Percentiles rank a stretch among this genome's conserved stretches.
Conservation (phyloP, 176 grass and related monocot genomes). For the Panicum miliaceum region DNA sequence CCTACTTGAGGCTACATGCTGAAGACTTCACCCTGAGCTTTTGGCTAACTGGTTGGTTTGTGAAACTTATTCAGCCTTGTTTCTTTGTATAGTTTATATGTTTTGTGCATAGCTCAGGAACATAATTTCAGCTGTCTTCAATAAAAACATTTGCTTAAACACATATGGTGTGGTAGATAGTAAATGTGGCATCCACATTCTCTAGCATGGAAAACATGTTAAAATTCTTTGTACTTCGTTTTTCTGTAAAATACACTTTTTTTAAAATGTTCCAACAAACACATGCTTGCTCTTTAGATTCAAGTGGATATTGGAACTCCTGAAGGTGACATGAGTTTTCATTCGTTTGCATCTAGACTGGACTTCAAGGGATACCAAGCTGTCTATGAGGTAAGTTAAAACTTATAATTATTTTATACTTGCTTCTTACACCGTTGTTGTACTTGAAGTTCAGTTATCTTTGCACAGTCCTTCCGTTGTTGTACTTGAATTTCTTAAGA, state of each 20-base stretch:
- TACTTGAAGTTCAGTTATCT: slow-evolving; percentile 9
- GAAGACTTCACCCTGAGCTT: not conserved
- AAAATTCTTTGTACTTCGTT: slow-evolving; percentile 1
- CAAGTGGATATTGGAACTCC: slow-evolving; percentile 85
- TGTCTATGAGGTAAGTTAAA: slow-evolving; percentile 71
- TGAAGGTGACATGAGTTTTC: slow-evolving; percentile 67
- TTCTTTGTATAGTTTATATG: not conserved
- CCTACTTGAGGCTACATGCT: slow-evolving; percentile 1
- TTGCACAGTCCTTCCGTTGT: slow-evolving; percentile 4
- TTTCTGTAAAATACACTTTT: slow-evolving; percentile 9
- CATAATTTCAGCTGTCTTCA: slow-evolving; percentile 20
- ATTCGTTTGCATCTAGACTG: slow-evolving; percentile 68
- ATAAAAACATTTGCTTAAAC: not conserved
- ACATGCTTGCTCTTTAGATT: slow-evolving; percentile 60
- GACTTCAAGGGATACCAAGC: slow-evolving; percentile 83
- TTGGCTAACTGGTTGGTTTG: not conserved
- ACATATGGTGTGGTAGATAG: slow-evolving; percentile 5
- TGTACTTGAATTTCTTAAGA: not conserved
- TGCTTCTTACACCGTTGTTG: slow-evolving; percentile 35
- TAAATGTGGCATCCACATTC: slow-evolving; percentile 19
- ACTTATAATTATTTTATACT: slow-evolving; percentile 36
- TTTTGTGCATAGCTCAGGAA: not conserved
- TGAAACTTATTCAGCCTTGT: not conserved
- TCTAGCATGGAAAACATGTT: slow-evolving; percentile 24
- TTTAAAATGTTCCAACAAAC: slow-evolving; percentile 13